These are phyloP conservation scores for Colletotrichum sp. DNA, from an alignment of 2,329 filamentous ascomycete species.

Conservation along the genomic window DNA sequence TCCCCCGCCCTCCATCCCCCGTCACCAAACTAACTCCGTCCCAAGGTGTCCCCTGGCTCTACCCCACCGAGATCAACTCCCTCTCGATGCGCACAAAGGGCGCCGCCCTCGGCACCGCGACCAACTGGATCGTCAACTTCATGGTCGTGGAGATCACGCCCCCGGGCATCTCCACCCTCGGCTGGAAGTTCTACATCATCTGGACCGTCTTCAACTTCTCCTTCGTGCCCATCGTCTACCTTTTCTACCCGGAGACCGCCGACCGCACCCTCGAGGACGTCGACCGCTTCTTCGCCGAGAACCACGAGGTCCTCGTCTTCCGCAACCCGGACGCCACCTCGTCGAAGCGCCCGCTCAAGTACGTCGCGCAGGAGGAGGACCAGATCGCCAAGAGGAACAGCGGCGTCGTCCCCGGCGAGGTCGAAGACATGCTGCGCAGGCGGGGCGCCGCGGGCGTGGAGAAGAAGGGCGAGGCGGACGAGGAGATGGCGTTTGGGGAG, in stretches of 20 bases:
- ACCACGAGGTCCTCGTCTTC: constrained; percentile 26
- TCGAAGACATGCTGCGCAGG: background rate
- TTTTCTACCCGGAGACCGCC: constrained; percentile 53
- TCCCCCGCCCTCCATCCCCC: fast-evolving
- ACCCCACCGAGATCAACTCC: constrained; percentile 39
- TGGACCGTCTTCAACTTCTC: constrained; percentile 52
- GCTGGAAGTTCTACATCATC: constrained; percentile 58
- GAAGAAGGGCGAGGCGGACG: background rate
- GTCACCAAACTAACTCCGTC: background rate
- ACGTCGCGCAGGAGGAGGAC: constrained; percentile 24
- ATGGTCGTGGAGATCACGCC: constrained; percentile 39
- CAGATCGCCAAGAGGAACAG: constrained; percentile 23
- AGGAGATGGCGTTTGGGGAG: constrained; percentile 18
- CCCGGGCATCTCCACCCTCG: constrained; percentile 44
- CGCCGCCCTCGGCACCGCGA: constrained; percentile 17
- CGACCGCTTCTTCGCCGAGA: constrained; percentile 29
- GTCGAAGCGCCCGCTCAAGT: constrained; percentile 23
- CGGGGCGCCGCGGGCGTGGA: background rate
- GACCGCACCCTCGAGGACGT: constrained; percentile 26
- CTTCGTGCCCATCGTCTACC: constrained; percentile 51
- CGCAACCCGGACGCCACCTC: constrained; percentile 27
- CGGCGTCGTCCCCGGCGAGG: background rate
- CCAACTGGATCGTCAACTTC: constrained; percentile 22
- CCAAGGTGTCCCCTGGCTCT: constrained; percentile 29
- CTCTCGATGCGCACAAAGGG: constrained; percentile 35